A percentile compares a stretch with the other conserved stretches of the same genome.
Evolutionary conservation across 106 monocot genomes (phyloP).

Genomic region (Acanthochlamys bracteata): DNA sequence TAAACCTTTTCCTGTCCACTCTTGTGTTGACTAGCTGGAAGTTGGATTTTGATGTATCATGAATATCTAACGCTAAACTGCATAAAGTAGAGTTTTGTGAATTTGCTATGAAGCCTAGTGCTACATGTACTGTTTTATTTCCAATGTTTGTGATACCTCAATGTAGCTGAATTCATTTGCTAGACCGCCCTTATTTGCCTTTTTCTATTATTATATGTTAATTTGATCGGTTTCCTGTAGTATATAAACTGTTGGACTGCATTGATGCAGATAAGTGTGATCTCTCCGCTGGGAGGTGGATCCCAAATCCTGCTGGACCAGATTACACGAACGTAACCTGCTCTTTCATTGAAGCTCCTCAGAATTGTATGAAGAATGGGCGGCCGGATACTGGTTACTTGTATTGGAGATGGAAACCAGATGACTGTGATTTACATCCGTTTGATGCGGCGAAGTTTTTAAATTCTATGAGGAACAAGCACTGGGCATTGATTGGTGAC

Average conservation of each 20-base stretch:
- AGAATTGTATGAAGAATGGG: conserved; percentile 58
- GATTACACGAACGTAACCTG: conserved; percentile 31
- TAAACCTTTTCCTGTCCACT: no score
- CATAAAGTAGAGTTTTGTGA: no score
- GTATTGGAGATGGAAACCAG: conserved; percentile 55
- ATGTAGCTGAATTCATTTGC: no score
- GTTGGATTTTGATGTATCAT: no score
- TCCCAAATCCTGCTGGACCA: conserved; percentile 41
- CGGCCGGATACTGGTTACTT: conserved; percentile 34
- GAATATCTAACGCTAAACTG: no score
- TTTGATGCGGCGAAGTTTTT: conserved; percentile 37
- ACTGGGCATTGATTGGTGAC: conserved; percentile 52
- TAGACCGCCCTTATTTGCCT: no score
- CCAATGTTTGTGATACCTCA: no score
- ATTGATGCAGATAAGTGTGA: conserved; percentile 34
- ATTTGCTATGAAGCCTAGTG: no score
- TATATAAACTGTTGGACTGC: no score
- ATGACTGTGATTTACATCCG: conserved; percentile 26
- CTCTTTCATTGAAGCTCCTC: conserved; percentile 29
- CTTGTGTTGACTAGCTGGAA: no score
- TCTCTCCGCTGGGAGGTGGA: conserved; percentile 42
- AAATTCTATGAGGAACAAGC: conserved; percentile 33
- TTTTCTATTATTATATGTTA: no score
- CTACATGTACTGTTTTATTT: no score
- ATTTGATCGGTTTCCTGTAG: background rate